phyloP scores from a whole-genome alignment of 768 basidiomycete species.

The Hygrocybe coccinea region DNA sequence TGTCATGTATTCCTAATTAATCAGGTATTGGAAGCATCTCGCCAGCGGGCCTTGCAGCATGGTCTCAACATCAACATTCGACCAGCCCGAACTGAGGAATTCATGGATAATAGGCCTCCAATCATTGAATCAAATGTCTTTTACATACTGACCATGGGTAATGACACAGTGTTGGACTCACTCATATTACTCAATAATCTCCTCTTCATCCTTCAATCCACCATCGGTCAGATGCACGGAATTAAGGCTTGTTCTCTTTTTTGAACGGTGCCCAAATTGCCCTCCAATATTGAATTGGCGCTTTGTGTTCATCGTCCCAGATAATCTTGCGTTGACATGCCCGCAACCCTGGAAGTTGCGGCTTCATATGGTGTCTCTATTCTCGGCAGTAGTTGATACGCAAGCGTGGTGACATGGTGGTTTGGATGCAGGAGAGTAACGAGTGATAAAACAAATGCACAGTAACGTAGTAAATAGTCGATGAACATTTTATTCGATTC shows the following conservation, averaged over 20 bases:
- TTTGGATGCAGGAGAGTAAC: no score
- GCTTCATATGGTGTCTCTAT: neutral
- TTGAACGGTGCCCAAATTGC: neutral
- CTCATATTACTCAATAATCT: conserved; percentile 12
- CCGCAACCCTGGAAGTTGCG: conserved; percentile 4
- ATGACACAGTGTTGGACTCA: conserved; percentile 10
- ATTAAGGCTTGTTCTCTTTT: conserved; percentile 5
- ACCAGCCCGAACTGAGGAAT: conserved; percentile 2
- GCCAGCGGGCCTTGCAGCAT: neutral
- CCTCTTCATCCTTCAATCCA: conserved; percentile 15
- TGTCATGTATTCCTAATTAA: conserved; percentile 1
- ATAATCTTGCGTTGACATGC: conserved; percentile 6
- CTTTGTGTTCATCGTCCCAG: conserved; percentile 9
- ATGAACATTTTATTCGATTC: no score
- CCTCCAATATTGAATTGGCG: conserved; percentile 8
- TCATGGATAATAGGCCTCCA: neutral
- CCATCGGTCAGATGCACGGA: conserved; percentile 6
- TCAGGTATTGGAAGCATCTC: no score
- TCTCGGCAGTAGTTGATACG: conserved; percentile 1
- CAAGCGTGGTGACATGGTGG: no score
- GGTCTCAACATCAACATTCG: neutral
- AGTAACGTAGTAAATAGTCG: no score
- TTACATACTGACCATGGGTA: conserved; percentile 7
- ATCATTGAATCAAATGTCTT: conserved; percentile 7
- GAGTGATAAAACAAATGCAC: no score